Conservation (phyloP, 805 yeast genomes). For the Lachancea sp. region DNA sequence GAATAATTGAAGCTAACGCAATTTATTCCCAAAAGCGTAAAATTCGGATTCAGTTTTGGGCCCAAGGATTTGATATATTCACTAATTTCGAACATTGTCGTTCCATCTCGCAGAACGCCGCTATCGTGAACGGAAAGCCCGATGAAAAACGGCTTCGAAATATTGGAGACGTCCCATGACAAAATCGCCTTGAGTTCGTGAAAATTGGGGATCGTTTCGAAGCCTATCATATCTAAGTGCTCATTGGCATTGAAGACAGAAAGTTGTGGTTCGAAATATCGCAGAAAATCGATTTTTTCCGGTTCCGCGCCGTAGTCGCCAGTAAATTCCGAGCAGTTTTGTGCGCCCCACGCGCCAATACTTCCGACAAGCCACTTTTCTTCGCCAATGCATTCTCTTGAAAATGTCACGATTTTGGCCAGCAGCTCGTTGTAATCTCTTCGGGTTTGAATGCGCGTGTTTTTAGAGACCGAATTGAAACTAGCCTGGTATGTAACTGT, state of each 20-base stretch:
- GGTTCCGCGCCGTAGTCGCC: slow-evolving; percentile 48
- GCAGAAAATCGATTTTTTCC: slow-evolving; percentile 27
- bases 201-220: slow-evolving; percentile 68
- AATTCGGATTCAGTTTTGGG: slow-evolving; percentile 22
- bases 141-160: slow-evolving; percentile 39
- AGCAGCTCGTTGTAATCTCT: slow-evolving; percentile 20
- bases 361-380: slow-evolving; percentile 41
- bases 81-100: slow-evolving; percentile 34
- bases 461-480: slow-evolving; percentile 34
- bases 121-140: slow-evolving; percentile 38
- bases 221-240: slow-evolving; percentile 49
- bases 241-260: slow-evolving; percentile 43
- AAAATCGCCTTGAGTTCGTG: slow-evolving; percentile 49
- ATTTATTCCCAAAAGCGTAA: slow-evolving; percentile 59
- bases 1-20: slow-evolving; percentile 50
- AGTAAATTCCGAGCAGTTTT: slow-evolving; percentile 60
- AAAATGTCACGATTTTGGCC: slow-evolving; percentile 19
- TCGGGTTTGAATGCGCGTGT: slow-evolving; percentile 18
- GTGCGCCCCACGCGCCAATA: slow-evolving; percentile 75
- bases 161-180: slow-evolving; percentile 33
- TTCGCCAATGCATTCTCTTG: slow-evolving; percentile 22
- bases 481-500: slow-evolving; percentile 61
- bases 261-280: slow-evolving; percentile 34
- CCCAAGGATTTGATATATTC: slow-evolving; percentile 17
- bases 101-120: slow-evolving; percentile 45